A percentile compares a stretch with the other conserved stretches of the same genome.
phyloP scores from a whole-genome alignment of 139 green algal genomes.

The Chlamydomonas schloesseri region DNA sequence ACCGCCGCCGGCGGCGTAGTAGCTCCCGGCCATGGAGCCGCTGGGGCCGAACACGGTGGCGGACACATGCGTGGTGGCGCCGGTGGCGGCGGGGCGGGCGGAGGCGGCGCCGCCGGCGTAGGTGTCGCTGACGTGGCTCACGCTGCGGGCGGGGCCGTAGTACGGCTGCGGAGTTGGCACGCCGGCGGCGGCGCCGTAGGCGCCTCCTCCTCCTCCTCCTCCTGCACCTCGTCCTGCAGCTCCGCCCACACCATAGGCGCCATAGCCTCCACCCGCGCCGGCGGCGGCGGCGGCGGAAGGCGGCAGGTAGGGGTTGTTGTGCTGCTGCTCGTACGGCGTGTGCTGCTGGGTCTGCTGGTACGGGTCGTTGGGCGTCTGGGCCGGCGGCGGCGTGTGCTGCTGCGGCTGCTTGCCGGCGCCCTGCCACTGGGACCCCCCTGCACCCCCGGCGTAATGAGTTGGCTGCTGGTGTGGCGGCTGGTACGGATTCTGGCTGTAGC shows the following conservation, averaged over 20 bases:
- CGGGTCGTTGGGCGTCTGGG: no score
- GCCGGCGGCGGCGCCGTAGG: no score
- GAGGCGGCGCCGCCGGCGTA: background rate
- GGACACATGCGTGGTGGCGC: conserved; percentile 7
- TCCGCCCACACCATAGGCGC: no score
- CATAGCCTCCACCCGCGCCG: background rate
- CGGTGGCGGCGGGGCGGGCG: background rate
- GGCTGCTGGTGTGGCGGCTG: background rate
- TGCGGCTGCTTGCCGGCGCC: background rate
- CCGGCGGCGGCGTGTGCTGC: background rate
- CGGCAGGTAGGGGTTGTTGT: background rate
- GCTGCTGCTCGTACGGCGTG: background rate
- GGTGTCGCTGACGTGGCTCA: conserved; percentile 1
- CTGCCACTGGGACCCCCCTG: no score
- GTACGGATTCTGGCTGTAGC: background rate
- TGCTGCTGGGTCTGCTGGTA: no score
- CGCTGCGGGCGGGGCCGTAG: background rate
- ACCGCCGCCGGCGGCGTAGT: background rate
- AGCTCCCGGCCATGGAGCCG: background rate
- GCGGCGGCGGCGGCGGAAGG: background rate
- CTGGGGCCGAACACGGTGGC: background rate
- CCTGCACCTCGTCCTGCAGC: background rate
- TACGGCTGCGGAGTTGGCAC: background rate
- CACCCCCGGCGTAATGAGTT: no score
- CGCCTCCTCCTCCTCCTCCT: no score